Percentiles rank a stretch among this genome's conserved stretches.
These are phyloP conservation scores for Seiridium cupressi DNA, from an alignment of 2,329 filamentous ascomycete genomes.

Conservation along the genomic window DNA sequence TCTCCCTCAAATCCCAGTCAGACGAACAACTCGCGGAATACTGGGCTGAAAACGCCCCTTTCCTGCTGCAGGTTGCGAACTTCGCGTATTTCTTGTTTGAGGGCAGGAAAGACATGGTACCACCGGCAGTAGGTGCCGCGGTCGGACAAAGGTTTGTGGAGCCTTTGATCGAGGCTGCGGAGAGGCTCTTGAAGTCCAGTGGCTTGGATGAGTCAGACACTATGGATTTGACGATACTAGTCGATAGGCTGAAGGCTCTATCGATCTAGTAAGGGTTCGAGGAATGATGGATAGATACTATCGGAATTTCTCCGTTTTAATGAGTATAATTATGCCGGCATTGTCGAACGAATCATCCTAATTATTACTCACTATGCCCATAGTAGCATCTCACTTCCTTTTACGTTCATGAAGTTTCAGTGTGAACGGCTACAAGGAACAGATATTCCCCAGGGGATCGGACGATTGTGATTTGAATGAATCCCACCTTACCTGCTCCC, in stretches of 20 bases:
- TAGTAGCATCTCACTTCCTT: too few relatives aligned
- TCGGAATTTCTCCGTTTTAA: too few relatives aligned
- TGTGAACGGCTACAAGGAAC: too few relatives aligned
- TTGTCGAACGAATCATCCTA: too few relatives aligned
- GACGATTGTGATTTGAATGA: too few relatives aligned
- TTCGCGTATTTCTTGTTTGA: slow-evolving; percentile 57
- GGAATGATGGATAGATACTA: background rate
- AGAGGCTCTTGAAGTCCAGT: slow-evolving; percentile 21
- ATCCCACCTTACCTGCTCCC: too few relatives aligned
- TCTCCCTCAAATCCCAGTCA: slow-evolving; percentile 41
- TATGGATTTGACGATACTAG: slow-evolving; percentile 11
- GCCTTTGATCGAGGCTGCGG: slow-evolving; percentile 47
- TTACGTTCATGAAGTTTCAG: too few relatives aligned
- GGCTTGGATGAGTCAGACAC: background rate
- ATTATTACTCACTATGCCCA: too few relatives aligned
- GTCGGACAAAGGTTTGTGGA: slow-evolving; percentile 58
- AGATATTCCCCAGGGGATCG: too few relatives aligned
- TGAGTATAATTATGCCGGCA: too few relatives aligned
- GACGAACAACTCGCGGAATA: slow-evolving; percentile 46
- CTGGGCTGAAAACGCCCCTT: slow-evolving; percentile 48
- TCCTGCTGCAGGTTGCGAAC: slow-evolving; percentile 60
- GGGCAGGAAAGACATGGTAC: slow-evolving; percentile 46
- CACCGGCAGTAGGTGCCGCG: slow-evolving; percentile 53
- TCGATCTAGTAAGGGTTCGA: background rate
- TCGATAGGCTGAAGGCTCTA: slow-evolving; percentile 8